Base-by-base conservation (phyloP, 305 asterid species). In the Fraxinus sp. region DNA sequence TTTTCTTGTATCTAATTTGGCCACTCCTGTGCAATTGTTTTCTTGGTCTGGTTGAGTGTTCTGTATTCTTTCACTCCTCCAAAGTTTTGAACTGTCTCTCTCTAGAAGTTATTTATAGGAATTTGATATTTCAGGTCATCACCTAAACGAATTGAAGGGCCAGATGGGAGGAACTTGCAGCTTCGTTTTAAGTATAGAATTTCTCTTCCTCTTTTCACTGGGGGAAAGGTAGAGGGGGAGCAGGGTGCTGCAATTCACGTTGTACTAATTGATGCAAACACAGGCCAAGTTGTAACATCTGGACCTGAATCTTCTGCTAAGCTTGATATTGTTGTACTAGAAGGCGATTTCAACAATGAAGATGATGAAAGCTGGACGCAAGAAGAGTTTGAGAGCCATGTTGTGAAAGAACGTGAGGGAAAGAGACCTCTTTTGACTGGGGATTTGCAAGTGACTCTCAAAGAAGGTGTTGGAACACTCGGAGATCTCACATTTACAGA, bases 331-430 rank as follows among this genome's bases (percentile, higher is more conserved):
- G 87, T 92, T 37, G 96, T 92, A 35, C 90, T 92, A 8, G 96
- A 91, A 78, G 94, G 93, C 18, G 95, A 90, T 78, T 92, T 90
- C 81, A 88, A 85, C 77, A 84, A 81, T 55, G 92, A 90, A 36
- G 90, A 89, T 33, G 92, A 84, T 16, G 89, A 89, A 74, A 91
- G 88, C 36, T 92, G 96, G 94, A 91, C 80, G 28, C 87, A 71
- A 81, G 92, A 90, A 82, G 94, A 92, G 55, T 92, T 92, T 79
- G 92, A 90, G 75, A 84, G 88, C 83, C 90, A 90, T 83, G 83
- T 92, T 72, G 92, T 90, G 81, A 91, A 90, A 83, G 93, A 90
- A 78, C 90, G 94, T 30, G 93, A 89, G 6, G 95, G 95, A 43
- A 92, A 89, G 81, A 84, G 92, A 77, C 93, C 95, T 24, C 91